Conservation (phyloP, 805 yeast genomes). For the Maudiozyma saulgeensis region DNA sequence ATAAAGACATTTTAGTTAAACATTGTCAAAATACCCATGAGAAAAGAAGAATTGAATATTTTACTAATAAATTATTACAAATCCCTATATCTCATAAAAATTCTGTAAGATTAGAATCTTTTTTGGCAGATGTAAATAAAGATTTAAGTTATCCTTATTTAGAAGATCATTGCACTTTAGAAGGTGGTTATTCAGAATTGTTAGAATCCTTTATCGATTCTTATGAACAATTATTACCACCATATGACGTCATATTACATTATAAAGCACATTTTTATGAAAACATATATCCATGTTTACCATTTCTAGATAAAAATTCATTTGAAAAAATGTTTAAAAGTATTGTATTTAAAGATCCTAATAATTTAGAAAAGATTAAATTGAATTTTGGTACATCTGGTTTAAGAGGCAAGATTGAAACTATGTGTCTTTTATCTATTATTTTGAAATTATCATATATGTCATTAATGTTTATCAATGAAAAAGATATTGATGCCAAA, state of each 20-base stretch:
- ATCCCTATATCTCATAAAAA: conserved; percentile 1
- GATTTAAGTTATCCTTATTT: conserved; percentile 8
- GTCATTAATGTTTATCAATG: conserved; percentile 15
- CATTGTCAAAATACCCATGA: conserved; percentile 15
- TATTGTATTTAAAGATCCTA: conserved; percentile 9
- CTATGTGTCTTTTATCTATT: conserved; percentile 15
- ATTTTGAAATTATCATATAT: conserved; percentile 23
- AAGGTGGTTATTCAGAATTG: conserved; percentile 18
- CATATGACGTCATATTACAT: conserved; percentile 12
- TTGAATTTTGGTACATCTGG: conserved; percentile 18
- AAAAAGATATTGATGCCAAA: conserved; percentile 4
- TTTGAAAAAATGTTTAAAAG: conserved; percentile 22
- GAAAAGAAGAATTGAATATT: conserved; percentile 14
- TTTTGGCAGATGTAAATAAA: neutral
- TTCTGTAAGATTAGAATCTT: neutral
- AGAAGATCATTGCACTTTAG: conserved; percentile 18
- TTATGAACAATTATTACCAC: conserved; percentile 20
- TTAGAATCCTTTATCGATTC: conserved; percentile 14
- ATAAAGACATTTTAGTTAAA: conserved; percentile 15
- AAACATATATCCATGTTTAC: conserved; percentile 19
- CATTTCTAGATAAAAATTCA: conserved; percentile 18
- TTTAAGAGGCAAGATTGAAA: conserved; percentile 22
- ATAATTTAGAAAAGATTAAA: conserved; percentile 10
- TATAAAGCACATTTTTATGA: conserved; percentile 24
- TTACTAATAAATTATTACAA: conserved; percentile 20